Percentiles rank a stretch among this genome's conserved stretches.
Conservation (phyloP, 768 basidiomycete genomes). For the Boletus pseudo-olivaceus region DNA sequence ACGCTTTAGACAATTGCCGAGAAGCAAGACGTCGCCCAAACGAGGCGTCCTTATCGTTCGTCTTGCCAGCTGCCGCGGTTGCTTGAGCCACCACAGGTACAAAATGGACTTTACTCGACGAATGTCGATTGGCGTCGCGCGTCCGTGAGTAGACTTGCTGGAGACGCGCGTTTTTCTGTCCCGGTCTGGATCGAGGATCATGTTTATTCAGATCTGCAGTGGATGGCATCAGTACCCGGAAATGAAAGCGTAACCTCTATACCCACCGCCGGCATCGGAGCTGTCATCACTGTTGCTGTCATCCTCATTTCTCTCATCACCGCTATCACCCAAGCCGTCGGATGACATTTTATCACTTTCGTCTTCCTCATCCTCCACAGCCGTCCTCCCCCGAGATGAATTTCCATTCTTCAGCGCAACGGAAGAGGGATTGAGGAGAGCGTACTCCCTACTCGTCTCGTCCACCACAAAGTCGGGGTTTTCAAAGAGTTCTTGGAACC, state of each 20-base stretch:
- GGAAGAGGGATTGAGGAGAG: slow-evolving; percentile 88
- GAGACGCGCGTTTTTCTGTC: slow-evolving; percentile 45
- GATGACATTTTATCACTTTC: slow-evolving; percentile 72
- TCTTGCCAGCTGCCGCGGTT: slow-evolving; percentile 24
- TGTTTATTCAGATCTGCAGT: slow-evolving; percentile 47
- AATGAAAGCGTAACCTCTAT: slow-evolving; percentile 7
- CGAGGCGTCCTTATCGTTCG: slow-evolving; percentile 50
- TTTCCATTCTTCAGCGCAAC: slow-evolving; percentile 49
- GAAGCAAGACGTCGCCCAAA: slow-evolving; percentile 66
- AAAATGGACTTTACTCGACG: slow-evolving; percentile 53
- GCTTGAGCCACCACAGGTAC: slow-evolving; percentile 58
- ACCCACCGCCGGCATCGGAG: slow-evolving; percentile 55
- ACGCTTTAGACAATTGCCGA: slow-evolving; percentile 9
- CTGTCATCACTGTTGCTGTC: slow-evolving; percentile 45
- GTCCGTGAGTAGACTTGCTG: slow-evolving; percentile 44
- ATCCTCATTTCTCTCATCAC: slow-evolving; percentile 45
- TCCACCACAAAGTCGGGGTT: slow-evolving; percentile 92
- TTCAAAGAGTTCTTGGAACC: slow-evolving; percentile 88
- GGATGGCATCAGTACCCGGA: slow-evolving; percentile 11
- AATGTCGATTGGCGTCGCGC: slow-evolving; percentile 40
- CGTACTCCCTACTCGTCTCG: slow-evolving; percentile 81
- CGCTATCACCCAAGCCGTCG: slow-evolving; percentile 45
- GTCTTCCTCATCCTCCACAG: slow-evolving; percentile 86
- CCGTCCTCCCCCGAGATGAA: slow-evolving; percentile 56
- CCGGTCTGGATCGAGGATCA: slow-evolving; percentile 53